Conservation (phyloP, 495 filamentous ascomycete genomes). For the Talaromyces wortmannii region DNA sequence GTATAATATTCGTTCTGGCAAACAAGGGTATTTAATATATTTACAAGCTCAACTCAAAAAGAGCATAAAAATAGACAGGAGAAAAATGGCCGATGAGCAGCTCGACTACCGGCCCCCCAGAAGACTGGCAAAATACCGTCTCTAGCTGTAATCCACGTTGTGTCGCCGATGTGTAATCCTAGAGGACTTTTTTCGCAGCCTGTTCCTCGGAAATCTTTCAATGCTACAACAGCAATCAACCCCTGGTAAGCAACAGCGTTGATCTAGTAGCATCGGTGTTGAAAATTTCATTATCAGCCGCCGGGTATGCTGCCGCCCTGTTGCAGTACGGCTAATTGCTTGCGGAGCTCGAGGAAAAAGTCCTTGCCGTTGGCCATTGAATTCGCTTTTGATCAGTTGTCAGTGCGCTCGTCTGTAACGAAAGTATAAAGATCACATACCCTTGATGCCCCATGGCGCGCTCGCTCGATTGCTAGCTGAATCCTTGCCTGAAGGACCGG, state of each 20-base stretch:
- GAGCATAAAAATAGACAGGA: no score
- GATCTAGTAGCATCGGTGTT: not conserved
- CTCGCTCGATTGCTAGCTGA: slow-evolving; percentile 27
- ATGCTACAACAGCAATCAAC: not conserved
- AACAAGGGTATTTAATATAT: no score
- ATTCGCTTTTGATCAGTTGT: slow-evolving; percentile 29
- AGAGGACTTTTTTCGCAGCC: no score
- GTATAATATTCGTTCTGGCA: no score
- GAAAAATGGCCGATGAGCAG: no score
- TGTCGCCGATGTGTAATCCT: no score
- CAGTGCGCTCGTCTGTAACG: slow-evolving; percentile 1
- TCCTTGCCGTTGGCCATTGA: slow-evolving; percentile 48
- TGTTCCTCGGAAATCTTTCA: no score
- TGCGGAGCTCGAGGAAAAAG: slow-evolving; percentile 47
- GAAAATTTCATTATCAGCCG: slow-evolving; percentile 19
- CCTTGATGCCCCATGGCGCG: slow-evolving; percentile 43
- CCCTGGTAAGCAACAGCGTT: not conserved
- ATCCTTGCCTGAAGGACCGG: slow-evolving; percentile 22
- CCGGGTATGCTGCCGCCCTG: slow-evolving; percentile 33
- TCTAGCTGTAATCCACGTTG: no score
- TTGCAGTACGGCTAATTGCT: slow-evolving; percentile 38
- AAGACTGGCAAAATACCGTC: no score
- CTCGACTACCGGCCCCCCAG: no score
- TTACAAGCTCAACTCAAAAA: no score
- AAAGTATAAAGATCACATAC: slow-evolving; percentile 20